Evolutionary conservation across 805 yeast genomes (phyloP), one percentile per base, ranked within the genome.

Genomic region (Saturnispora bothae): DNA sequence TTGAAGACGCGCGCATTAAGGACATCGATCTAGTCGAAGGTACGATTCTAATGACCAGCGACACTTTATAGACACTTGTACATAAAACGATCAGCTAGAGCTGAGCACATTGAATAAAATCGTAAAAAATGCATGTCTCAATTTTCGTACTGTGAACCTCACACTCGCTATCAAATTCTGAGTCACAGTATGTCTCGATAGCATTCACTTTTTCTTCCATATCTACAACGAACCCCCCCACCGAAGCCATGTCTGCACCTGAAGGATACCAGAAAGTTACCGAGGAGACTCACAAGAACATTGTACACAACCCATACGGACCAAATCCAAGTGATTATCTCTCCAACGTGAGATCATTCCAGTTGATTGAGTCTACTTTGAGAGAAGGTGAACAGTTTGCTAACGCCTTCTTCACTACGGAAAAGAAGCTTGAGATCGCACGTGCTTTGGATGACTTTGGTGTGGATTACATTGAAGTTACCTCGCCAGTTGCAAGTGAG

Each of bases 331-430:
- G 84, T 38, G 98, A 89, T 66, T 88, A 65, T 60, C 64, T 89
- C 43, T 84, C 96, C 21, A 89, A 89, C 58, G 97, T 89, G 26
- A 69, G 80, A 47, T 77, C 73, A 49, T 89, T 88, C 66, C 86
- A 89, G 69, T 62, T 89, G 54, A 89, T 89, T 56, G 98, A 89
- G 66, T 83, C 95, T 26, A 89, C 98, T 4, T 70, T 89, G 42
- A 77, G 98, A 68, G 98, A 89, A 66, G 98, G 98, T 61, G 98
- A 89, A 65, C 98, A 89, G 64, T 89, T 89, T 58, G 96, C 97
- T 55, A 89, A 89, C 57, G 95, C 98, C 4, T 92, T 89, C 64
- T 89, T 89, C 69, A 67, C 77, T 51, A 83, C 95, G 15, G 97
- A 84, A 59, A 89, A 83, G 69, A 89, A 89, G 68, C 85, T 89